Conservation (phyloP, 768 basidiomycete genomes). For the Tylopilus subfusipes region DNA sequence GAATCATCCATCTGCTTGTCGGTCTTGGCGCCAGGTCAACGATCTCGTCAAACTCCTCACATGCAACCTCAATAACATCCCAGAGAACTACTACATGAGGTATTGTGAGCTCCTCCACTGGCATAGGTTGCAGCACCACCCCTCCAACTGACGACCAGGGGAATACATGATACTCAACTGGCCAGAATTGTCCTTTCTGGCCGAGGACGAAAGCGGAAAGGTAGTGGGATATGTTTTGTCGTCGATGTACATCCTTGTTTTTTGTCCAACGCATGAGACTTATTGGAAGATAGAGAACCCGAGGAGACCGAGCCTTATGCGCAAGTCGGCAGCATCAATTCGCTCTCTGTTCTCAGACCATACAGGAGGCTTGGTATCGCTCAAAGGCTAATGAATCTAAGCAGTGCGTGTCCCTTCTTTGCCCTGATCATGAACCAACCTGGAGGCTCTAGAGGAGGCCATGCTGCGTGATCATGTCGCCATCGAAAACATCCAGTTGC, state of each 20-base stretch:
- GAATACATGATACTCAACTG: slow-evolving; percentile 45
- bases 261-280: neutral
- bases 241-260: slow-evolving; percentile 43
- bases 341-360: slow-evolving; percentile 25
- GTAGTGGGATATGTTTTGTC: slow-evolving; percentile 57
- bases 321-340: slow-evolving; percentile 29
- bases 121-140: neutral
- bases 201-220: slow-evolving; percentile 45
- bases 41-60: slow-evolving; percentile 49
- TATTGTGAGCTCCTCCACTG: slow-evolving; percentile 23
- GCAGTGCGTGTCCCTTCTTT: slow-evolving; percentile 17
- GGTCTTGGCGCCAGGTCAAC: slow-evolving; percentile 33
- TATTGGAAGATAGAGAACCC: slow-evolving; percentile 21
- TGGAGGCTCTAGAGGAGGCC: slow-evolving; percentile 19
- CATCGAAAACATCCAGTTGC: slow-evolving; percentile 24
- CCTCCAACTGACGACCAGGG: slow-evolving; percentile 32
- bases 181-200: slow-evolving; percentile 54
- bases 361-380: slow-evolving; percentile 30
- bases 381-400: slow-evolving; percentile 24
- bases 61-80: slow-evolving; percentile 51
- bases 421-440: neutral
- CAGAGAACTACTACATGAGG: slow-evolving; percentile 43
- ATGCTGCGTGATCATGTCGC: slow-evolving; percentile 17
- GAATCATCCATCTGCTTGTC: neutral
- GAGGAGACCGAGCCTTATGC: slow-evolving; percentile 10